Conservation (phyloP, 1,139 yeast genomes). For the Suhomyces kunorum region DNA sequence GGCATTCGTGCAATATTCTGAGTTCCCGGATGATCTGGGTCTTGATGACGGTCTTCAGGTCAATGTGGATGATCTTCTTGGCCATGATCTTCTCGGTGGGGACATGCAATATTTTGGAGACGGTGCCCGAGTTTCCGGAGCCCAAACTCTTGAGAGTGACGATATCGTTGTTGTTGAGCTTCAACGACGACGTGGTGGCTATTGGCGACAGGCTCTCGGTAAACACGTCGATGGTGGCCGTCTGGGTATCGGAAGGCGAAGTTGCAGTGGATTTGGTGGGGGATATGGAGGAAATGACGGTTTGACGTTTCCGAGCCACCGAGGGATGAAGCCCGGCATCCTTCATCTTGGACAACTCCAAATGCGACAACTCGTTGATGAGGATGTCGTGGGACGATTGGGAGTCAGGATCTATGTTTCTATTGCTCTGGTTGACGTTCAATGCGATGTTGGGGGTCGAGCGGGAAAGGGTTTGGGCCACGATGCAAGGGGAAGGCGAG, state of each 20-base stretch:
- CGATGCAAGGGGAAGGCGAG: slow-evolving; percentile 7
- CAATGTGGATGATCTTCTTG: slow-evolving; percentile 82
- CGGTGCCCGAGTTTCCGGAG: slow-evolving; percentile 93
- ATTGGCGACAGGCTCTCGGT: slow-evolving; percentile 29
- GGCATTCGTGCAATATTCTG: slow-evolving; percentile 88
- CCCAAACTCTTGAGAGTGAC: slow-evolving; percentile 79
- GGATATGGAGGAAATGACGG: slow-evolving; percentile 46
- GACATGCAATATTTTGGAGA: slow-evolving; percentile 80
- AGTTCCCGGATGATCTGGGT: slow-evolving; percentile 87
- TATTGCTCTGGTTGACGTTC: slow-evolving; percentile 24
- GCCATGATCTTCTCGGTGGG: slow-evolving; percentile 93
- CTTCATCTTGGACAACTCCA: slow-evolving; percentile 21
- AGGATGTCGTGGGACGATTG: slow-evolving; percentile 26
- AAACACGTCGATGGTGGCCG: slow-evolving; percentile 3
- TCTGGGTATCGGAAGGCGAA: slow-evolving; percentile 5
- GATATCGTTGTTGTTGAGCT: slow-evolving; percentile 66
- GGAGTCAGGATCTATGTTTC: slow-evolving; percentile 34
- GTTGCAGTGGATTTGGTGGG: slow-evolving; percentile 39
- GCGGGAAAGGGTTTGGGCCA: slow-evolving; percentile 12
- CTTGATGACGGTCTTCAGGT: slow-evolving; percentile 76
- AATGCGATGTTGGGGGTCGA: slow-evolving; percentile 9
- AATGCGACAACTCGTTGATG: slow-evolving; percentile 33
- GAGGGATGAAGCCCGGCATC: not conserved
- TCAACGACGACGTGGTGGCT: slow-evolving; percentile 39
- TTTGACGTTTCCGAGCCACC: slow-evolving; percentile 36